These are phyloP conservation scores for Hexamita inflata DNA, from an alignment of 208 protist genomes.

Conservation along the genomic window DNA sequence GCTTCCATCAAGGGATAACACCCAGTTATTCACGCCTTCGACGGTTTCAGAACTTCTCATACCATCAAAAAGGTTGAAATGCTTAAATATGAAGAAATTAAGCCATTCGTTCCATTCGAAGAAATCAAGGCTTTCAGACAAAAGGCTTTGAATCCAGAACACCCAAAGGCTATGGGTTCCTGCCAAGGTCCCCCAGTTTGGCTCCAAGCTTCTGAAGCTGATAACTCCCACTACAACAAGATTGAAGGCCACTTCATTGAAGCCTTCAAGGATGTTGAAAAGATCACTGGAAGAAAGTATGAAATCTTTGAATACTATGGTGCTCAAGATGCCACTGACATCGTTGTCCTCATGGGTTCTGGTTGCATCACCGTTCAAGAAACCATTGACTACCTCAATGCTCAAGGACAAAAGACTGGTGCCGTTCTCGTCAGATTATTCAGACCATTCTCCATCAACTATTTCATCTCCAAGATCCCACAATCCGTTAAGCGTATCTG, in stretches of 20 bases:
- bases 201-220: conserved; percentile 51
- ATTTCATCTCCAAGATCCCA: conserved; percentile 48
- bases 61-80: conserved; percentile 40
- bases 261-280: conserved; percentile 40
- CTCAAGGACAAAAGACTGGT: conserved; percentile 53
- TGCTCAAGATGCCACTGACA: conserved; percentile 43
- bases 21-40: conserved; percentile 54
- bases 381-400: conserved; percentile 42
- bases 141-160: conserved; percentile 44
- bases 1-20: conserved; percentile 46
- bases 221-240: conserved; percentile 45
- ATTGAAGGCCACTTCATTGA: conserved; percentile 47
- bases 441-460: conserved; percentile 47
- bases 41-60: conserved; percentile 51
- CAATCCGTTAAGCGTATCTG: conserved; percentile 43
- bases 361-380: conserved; percentile 41
- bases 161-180: conserved; percentile 48
- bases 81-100: conserved; percentile 30
- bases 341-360: conserved; percentile 54
- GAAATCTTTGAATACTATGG: conserved; percentile 54
- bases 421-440: conserved; percentile 54
- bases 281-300: conserved; percentile 50
- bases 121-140: conserved; percentile 36
- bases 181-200: conserved; percentile 50
- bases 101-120: conserved; percentile 32